Base-by-base conservation (phyloP, 2,329 filamentous ascomycete genomes). In the Rachicladosporium sp. region DNA sequence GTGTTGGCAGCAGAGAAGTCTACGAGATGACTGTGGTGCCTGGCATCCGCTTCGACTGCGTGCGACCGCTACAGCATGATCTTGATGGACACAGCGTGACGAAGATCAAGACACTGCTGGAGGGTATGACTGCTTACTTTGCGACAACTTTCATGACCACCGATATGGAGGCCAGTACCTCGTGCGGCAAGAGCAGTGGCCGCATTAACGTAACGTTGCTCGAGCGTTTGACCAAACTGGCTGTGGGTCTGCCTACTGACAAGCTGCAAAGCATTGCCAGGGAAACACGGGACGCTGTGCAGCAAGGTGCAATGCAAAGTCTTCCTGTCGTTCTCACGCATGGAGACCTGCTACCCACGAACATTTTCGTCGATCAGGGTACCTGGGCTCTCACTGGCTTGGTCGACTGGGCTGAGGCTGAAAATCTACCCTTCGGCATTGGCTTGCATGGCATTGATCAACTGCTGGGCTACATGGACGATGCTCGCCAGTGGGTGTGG, bases 381-480 rank as follows among this genome's bases (percentile, higher is more conserved):
- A 62, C 63, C 0, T 69, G 68, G 32, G 39, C 48, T 3, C 50
- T 79, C 7, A 60, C 52, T 0, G 76, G 74, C 2, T 43, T 80
- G 1, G 61, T 80, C 0, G 76, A 80, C 50, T 80, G 75, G 76
- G 71, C 71, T 0, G 76, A 80, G 50, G 73, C 69, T 0, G 74
- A 78, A 50, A 66, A 61, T 43, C 52, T 77, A 4, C 75, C 74
- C 0, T 74, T 77, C 47, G 76, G 75, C 0, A 61, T 70, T 2
- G 70, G 68, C 23, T 53, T 78, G 34, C 78, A 77, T 47, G 74
- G 74, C 0, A 54, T 78, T 0, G 74, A 79, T 48, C 67, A 74
- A 52, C 51, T 78, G 1, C 57, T 80, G 0, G 73, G 74, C 1
- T 59, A 63, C 41, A 51, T 65, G 10, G 21, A 29, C n/a, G 30